Evolutionary conservation across 1,284 basidiomycete genomes (phyloP).

Genomic region (Leccinum huronense): DNA sequence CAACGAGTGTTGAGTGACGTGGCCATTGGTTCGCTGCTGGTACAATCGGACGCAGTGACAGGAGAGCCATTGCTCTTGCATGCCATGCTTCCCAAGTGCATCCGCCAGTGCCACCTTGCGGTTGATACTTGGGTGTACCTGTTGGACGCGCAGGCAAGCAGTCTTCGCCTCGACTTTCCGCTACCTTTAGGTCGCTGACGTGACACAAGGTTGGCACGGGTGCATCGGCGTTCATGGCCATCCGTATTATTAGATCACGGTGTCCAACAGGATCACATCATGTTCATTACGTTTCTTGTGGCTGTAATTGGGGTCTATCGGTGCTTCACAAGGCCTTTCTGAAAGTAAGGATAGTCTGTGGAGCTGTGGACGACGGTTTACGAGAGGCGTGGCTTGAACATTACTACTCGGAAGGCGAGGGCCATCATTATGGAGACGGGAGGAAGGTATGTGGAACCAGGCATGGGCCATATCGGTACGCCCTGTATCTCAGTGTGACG

Average conservation of each 20-base stretch:
- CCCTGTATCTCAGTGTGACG: constrained; percentile 1
- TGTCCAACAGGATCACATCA: constrained; percentile 79
- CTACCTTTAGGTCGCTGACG: background rate
- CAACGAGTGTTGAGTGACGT: constrained; percentile 86
- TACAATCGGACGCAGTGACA: constrained; percentile 82
- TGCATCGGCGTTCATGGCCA: constrained; percentile 94
- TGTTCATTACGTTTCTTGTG: constrained; percentile 89
- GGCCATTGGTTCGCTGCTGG: constrained; percentile 84
- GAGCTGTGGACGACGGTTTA: constrained; percentile 75
- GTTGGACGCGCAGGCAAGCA: constrained; percentile 81
- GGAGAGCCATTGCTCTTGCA: constrained; percentile 91
- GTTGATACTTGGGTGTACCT: constrained; percentile 80
- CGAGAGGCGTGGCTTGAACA: constrained; percentile 68
- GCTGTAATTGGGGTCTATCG: constrained; percentile 75
- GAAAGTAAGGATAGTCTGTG: constrained; percentile 75
- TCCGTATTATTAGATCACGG: constrained; percentile 95
- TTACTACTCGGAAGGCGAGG: constrained; percentile 44
- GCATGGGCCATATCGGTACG: constrained; percentile 80
- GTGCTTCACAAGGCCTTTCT: constrained; percentile 84
- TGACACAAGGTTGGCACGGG: constrained; percentile 82
- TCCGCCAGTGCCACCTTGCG: constrained; percentile 67
- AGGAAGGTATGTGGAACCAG: constrained; percentile 75
- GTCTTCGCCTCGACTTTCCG: background rate
- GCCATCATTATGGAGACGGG: constrained; percentile 39
- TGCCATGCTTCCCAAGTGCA: constrained; percentile 69